These are phyloP conservation scores for Kwoniella sp. DNA, from an alignment of 768 basidiomycete genomes.

Conservation along the genomic window DNA sequence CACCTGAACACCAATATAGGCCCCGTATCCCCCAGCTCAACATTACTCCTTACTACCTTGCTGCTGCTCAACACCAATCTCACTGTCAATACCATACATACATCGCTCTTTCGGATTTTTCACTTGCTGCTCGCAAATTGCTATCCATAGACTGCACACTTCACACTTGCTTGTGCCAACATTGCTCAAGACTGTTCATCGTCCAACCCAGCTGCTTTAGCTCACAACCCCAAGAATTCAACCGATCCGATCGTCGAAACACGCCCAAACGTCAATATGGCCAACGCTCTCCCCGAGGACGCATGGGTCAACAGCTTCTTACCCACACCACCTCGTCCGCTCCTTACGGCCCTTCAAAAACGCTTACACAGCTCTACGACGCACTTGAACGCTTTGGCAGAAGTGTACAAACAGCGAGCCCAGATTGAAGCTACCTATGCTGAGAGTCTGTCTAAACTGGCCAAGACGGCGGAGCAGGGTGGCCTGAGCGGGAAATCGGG, in stretches of 20 bases:
- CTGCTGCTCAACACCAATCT: too few relatives aligned
- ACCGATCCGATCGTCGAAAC: too few relatives aligned
- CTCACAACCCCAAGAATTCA: too few relatives aligned
- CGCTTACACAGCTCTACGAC: slow-evolving; percentile 43
- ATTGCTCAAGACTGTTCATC: too few relatives aligned
- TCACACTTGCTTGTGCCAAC: too few relatives aligned
- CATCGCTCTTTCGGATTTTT: too few relatives aligned
- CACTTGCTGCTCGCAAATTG: too few relatives aligned
- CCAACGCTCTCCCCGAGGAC: slow-evolving; percentile 47
- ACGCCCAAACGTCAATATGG: slow-evolving; percentile 23
- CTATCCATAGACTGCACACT: too few relatives aligned
- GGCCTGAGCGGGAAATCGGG: slow-evolving; percentile 35
- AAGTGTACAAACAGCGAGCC: slow-evolving; percentile 53
- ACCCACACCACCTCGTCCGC: slow-evolving; percentile 39
- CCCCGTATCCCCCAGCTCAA: neutral
- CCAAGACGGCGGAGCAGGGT: slow-evolving; percentile 44
- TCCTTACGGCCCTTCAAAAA: slow-evolving; percentile 38
- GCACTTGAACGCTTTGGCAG: slow-evolving; percentile 50
- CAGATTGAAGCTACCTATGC: slow-evolving; percentile 53
- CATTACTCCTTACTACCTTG: too few relatives aligned
- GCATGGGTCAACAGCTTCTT: slow-evolving; percentile 48
- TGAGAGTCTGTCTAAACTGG: slow-evolving; percentile 50
- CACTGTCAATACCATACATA: too few relatives aligned
- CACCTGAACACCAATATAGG: neutral
- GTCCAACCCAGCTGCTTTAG: too few relatives aligned